These are phyloP conservation scores for Fusarium denticulatum DNA, from an alignment of 2,329 filamentous ascomycete species.

Conservation along the genomic window DNA sequence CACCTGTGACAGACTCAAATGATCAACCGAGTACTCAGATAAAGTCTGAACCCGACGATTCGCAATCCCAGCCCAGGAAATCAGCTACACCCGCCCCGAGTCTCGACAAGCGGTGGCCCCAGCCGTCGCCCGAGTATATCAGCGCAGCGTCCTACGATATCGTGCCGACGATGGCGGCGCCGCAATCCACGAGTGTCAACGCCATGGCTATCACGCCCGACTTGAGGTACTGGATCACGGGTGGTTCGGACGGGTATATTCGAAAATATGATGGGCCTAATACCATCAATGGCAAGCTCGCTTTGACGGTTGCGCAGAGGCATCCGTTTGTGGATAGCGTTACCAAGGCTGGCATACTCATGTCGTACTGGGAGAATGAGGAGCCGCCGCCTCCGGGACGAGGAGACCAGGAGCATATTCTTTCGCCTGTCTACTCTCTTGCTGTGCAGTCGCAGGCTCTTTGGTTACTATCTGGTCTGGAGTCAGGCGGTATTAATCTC, in stretches of 20 bases:
- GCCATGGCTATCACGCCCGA: constrained; percentile 91
- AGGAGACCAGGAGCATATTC: constrained; percentile 65
- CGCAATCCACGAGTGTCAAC: constrained; percentile 95
- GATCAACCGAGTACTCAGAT: constrained; percentile 53
- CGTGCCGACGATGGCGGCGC: constrained; percentile 94
- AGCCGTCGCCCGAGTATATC: constrained; percentile 80
- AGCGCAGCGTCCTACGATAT: constrained; percentile 90
- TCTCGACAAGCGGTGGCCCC: constrained; percentile 58
- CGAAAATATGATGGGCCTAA: constrained; percentile 96
- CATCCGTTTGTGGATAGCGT: constrained; percentile 98
- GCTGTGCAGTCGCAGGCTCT: constrained; percentile 89
- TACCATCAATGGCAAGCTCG: constrained; percentile 93
- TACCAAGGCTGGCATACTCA: constrained; percentile 89
- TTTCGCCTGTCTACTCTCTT: constrained; percentile 95
- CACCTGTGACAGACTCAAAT: constrained; percentile 37
- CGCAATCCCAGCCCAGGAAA: constrained; percentile 37
- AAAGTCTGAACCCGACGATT: constrained; percentile 38
- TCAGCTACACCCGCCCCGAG: constrained; percentile 45
- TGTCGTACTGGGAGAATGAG: constrained; percentile 99
- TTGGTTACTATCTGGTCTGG: constrained; percentile 90
- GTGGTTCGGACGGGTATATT: constrained; percentile 94
- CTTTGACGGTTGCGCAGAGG: constrained; percentile 91
- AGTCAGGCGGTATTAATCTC: constrained; percentile 91
- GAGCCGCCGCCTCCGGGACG: constrained; percentile 66
- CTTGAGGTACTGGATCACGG: constrained; percentile 93